These are phyloP conservation scores for Myxozyma neglecta DNA, from an alignment of 805 yeast species.

Conservation along the genomic window DNA sequence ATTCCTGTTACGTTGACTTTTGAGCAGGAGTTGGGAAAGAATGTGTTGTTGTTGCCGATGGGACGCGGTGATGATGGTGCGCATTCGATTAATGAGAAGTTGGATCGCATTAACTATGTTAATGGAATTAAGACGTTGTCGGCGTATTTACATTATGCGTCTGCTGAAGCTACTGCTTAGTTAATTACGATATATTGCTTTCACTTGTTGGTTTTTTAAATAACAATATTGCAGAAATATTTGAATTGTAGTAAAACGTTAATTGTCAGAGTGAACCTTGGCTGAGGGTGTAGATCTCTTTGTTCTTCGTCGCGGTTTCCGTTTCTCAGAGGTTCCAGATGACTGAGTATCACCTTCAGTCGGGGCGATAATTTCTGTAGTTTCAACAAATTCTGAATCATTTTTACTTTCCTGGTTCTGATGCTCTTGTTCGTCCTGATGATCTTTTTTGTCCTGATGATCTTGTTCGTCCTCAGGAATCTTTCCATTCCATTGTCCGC, in stretches of 20 bases:
- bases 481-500: constrained; percentile 46
- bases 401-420: not conserved
- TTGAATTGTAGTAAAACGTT: too few species aligned
- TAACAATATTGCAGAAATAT: too few species aligned
- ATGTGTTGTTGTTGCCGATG: constrained; percentile 89
- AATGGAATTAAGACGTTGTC: constrained; percentile 92
- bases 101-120: constrained; percentile 83
- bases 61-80: constrained; percentile 99
- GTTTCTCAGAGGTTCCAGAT: too few species aligned
- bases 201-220: not conserved
- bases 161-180: constrained; percentile 26
- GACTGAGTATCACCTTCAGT: too few species aligned
- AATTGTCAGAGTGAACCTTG: not conserved
- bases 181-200: not conserved
- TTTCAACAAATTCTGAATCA: too few species aligned
- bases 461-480: not conserved
- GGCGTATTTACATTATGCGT: constrained; percentile 86
- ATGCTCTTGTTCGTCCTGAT: not conserved
- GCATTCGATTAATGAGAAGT: constrained; percentile 94
- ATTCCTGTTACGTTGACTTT: constrained; percentile 95
- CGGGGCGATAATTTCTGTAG: too few species aligned
- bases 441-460: not conserved
- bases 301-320: not conserved
- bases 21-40: constrained; percentile 81
- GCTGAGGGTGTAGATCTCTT: not conserved